Conservation (phyloP, 257 asterid genomes). For the Schizonepeta tenuifolia region DNA sequence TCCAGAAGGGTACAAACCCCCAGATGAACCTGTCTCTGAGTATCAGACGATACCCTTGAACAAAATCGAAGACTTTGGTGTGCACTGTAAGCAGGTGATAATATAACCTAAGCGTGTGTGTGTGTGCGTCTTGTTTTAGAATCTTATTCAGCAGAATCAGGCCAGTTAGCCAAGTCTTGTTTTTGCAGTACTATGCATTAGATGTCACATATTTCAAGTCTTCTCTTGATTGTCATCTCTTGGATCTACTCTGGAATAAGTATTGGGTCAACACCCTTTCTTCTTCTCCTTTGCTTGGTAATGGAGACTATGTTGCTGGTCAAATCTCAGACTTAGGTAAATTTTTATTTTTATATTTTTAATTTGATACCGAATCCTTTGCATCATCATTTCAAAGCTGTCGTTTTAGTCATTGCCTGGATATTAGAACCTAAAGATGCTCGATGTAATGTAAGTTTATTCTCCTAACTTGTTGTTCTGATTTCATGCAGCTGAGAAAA, state of each 20-base stretch:
- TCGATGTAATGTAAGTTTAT: conserved; percentile 20
- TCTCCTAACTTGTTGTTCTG: conserved; percentile 22
- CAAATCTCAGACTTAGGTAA: conserved; percentile 95
- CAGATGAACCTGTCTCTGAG: conserved; percentile 94
- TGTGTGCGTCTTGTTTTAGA: not conserved
- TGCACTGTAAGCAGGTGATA: conserved; percentile 95
- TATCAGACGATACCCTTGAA: conserved; percentile 96
- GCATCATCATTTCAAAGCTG: not conserved
- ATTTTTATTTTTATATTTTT: conserved; percentile 19
- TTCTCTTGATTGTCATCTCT: conserved; percentile 84
- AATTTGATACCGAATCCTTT: conserved; percentile 13
- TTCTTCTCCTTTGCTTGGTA: conserved; percentile 97
- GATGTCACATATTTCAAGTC: conserved; percentile 98
- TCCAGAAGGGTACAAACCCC: conserved; percentile 95
- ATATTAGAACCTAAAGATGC: conserved; percentile 14
- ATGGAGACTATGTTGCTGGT: conserved; percentile 98
- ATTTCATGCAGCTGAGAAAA: conserved; percentile 80
- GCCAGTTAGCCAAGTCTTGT: conserved; percentile 19
- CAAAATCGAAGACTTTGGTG: conserved; percentile 98
- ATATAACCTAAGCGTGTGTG: not conserved
- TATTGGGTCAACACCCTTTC: conserved; percentile 99
- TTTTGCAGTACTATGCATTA: conserved; percentile 82
- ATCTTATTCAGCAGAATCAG: conserved; percentile 22
- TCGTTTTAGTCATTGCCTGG: conserved; percentile 16
- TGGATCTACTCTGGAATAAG: conserved; percentile 96